Percentiles rank a stretch among this genome's conserved stretches.
Conservation (phyloP, 768 basidiomycete species). For the Suillus bovinus region DNA sequence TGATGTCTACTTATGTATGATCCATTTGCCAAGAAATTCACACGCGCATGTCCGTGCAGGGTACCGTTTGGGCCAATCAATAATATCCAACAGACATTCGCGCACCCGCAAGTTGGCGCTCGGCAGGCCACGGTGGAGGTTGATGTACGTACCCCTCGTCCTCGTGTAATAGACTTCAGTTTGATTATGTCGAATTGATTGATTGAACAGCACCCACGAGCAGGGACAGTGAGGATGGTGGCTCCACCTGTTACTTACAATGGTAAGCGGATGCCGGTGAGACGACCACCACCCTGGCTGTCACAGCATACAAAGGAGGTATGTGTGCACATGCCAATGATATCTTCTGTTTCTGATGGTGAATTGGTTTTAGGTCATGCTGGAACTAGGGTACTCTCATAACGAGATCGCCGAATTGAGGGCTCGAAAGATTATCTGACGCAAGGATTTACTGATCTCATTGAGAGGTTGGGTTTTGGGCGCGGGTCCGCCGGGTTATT, state of each 20-base stretch:
- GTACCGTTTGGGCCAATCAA: constrained; percentile 93
- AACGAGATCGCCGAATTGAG: constrained; percentile 45
- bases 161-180: constrained; percentile 15
- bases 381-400: constrained; percentile 43
- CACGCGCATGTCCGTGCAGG: constrained; percentile 35
- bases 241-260: constrained; percentile 83
- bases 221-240: constrained; percentile 76
- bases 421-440: constrained; percentile 38
- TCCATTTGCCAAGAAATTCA: constrained; percentile 9
- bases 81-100: constrained; percentile 85
- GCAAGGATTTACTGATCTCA: constrained; percentile 6
- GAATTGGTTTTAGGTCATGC: constrained; percentile 34
- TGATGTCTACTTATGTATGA: constrained; percentile 11
- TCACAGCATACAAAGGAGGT: constrained; percentile 85
- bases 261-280: constrained; percentile 73
- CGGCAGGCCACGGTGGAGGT: constrained; percentile 75
- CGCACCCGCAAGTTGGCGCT: constrained; percentile 83
- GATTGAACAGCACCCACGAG: constrained; percentile 60
- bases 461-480: constrained; percentile 8
- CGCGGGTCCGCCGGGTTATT: constrained; percentile 20
- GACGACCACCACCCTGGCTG: constrained; percentile 81
- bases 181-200: constrained; percentile 6
- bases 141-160: constrained; percentile 56
- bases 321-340: constrained; percentile 18
- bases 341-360: constrained; percentile 12